Percentiles rank a stretch among this genome's conserved stretches.
These are phyloP conservation scores for Melaleuca quinquenervia DNA, from an alignment of 345 rosid species.

Conservation along the genomic window DNA sequence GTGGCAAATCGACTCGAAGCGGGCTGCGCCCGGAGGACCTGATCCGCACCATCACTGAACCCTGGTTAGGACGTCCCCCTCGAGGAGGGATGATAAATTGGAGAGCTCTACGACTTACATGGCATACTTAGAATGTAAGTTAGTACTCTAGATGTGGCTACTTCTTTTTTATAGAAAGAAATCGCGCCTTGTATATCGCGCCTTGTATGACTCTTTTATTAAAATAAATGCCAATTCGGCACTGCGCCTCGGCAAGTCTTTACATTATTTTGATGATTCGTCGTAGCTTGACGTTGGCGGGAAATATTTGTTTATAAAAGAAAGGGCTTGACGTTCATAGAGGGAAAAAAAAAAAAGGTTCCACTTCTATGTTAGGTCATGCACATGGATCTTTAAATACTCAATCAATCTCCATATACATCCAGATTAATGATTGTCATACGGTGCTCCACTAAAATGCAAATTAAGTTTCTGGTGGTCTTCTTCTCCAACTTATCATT, in stretches of 20 bases:
- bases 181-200: neutral
- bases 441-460: neutral
- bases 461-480: neutral
- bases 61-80: neutral
- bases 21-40: constrained; percentile 9
- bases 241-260: neutral
- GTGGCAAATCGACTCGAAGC: neutral
- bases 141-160: neutral
- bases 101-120: neutral
- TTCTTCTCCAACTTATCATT: neutral
- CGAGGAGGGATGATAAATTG: neutral
- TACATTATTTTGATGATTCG: neutral
- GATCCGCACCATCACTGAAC: constrained; percentile 8
- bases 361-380: neutral
- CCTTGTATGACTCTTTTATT: neutral
- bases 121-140: neutral
- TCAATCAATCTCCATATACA: neutral
- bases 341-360: neutral
- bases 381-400: neutral
- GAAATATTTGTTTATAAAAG: neutral
- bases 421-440: neutral
- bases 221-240: neutral
- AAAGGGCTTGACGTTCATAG: neutral
- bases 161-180: neutral
- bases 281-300: neutral